Evolutionary conservation across 495 filamentous ascomycete species (phyloP).

Genomic region (Neurospora sp.): DNA sequence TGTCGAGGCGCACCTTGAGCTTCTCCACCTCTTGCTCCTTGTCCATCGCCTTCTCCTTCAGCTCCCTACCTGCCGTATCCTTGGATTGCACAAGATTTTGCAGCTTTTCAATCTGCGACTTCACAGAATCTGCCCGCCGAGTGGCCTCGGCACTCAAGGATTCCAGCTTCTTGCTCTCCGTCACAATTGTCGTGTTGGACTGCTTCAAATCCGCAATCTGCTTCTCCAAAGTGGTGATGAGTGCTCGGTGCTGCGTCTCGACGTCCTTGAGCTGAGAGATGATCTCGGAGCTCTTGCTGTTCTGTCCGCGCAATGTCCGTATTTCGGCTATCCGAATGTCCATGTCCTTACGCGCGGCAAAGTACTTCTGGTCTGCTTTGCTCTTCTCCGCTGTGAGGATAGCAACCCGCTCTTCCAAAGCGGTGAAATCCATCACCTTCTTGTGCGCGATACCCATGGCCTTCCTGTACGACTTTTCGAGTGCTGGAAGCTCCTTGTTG

Average conservation of each 20-base stretch:
- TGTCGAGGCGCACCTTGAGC: slow-evolving; percentile 59
- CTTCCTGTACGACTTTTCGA: slow-evolving; percentile 82
- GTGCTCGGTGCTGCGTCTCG: slow-evolving; percentile 48
- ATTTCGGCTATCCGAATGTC: slow-evolving; percentile 72
- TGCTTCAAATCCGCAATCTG: slow-evolving; percentile 74
- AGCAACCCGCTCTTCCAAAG: slow-evolving; percentile 68
- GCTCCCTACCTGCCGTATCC: slow-evolving; percentile 51
- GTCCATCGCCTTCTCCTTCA: slow-evolving; percentile 49
- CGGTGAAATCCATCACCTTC: slow-evolving; percentile 67
- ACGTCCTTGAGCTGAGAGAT: slow-evolving; percentile 87
- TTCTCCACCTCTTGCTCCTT: slow-evolving; percentile 63
- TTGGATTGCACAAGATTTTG: slow-evolving; percentile 61
- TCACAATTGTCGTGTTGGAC: slow-evolving; percentile 52
- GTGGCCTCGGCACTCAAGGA: slow-evolving; percentile 55
- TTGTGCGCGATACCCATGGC: slow-evolving; percentile 71
- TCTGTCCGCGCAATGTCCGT: slow-evolving; percentile 66
- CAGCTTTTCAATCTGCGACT: slow-evolving; percentile 65
- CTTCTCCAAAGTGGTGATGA: slow-evolving; percentile 82
- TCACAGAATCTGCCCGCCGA: slow-evolving; percentile 60
- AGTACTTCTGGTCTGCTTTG: slow-evolving; percentile 97
- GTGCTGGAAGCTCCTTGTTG: slow-evolving; percentile 72
- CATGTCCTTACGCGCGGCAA: slow-evolving; percentile 85
- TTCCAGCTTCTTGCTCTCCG: slow-evolving; percentile 63
- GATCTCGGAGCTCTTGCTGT: slow-evolving; percentile 84
- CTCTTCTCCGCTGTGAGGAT: slow-evolving; percentile 76